Base-by-base conservation (phyloP, 495 filamentous ascomycete species). In the Monascus purpureus region DNA sequence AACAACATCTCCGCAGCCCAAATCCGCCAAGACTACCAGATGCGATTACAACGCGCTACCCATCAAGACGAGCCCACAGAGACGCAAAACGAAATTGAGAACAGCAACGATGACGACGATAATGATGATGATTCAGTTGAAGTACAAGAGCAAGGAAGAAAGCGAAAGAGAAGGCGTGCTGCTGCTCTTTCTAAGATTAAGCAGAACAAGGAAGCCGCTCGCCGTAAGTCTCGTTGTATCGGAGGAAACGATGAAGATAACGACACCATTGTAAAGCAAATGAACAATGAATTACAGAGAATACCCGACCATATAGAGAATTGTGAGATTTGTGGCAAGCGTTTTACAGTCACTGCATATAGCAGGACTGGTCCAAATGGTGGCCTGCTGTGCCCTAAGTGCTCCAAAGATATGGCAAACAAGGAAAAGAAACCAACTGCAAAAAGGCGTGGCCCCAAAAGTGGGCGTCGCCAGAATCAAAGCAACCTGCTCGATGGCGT, bases 341-440 rank as follows among this genome's bases (percentile, higher is more conserved):
- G 90, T 15, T 97, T 97, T 47, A 94, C 85, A 0, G 90, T 97
- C 17, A 95, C 90, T 0, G 60, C 85, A 1, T 97, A 97, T 49
- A 81, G 76, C 40, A 80, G 82, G 42, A 68, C 73, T n/a, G 81
- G 80, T 9, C 78, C 80, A 1, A 64, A 77, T 12, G 86, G 86
- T 1, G 88, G 86, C 12, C 57, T 97, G 13, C 65, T 97, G 8
- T 97, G 90, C 51, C 61, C 61, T 1, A 75, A 80, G 31, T 97
- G 90, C 45, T 81, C 86, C n/a, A 87, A 77, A 43, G 75, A 82
- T 25, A 57, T 81, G 15, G 64, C 60, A 19, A 72, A 75, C 33
- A 71, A 75, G 36, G 61, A 65, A 12, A 71, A 76, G 37, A 75
- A 80, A 40, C 61, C 72, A 12, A 67, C 68, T 14, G 47, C 59